Evolutionary conservation across 805 yeast genomes (phyloP), one percentile per base, ranked within the genome.

Genomic region (Metschnikowia aberdeeniae): DNA sequence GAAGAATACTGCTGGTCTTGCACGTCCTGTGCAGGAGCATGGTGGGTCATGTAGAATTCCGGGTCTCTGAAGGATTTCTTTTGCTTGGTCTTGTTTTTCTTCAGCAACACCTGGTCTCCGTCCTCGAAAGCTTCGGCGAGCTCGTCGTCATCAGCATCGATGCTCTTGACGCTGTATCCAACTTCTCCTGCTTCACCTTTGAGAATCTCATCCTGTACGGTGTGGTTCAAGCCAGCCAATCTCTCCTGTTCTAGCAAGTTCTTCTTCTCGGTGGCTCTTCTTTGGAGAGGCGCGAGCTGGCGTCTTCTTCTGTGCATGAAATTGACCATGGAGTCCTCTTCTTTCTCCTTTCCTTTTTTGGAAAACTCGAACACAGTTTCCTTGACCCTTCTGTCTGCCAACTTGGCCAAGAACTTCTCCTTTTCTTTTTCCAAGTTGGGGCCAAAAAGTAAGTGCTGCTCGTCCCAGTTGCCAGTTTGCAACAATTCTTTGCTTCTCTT

Each of bases 331-430:
- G 82, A 77, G 52, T 84, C 84, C 53, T 82, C 87, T 29, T 66
- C 75, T 57, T 82, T 80, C 38, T 55, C 56, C 30, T 53, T 57
- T n/a, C 70, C 72, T 45, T 64, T 67, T 35, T 66, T 68, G 49
- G 82, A 78, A 64, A 89, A 85, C 64, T 93, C 99, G 62, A 93
- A 93, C 3, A 93, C 97, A 0, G 99, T 93, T 61, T 93, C 98
- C 57, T 87, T 84, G 41, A 80, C 72, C 35, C 72, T 63, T 60
- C 97, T 75, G 54, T 86, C 77, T 48, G 80, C 79, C 49, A 93
- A 69, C 56, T 81, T 81, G 5, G 80, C 86, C 52, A 93, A 73
- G 57, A 93, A 83, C 34, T 66, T 75, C 22, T 84, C 74, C 60
- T 86, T 87, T 54, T 86, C 93, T 51, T 74, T 75, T 55, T 87